A percentile compares a stretch with the other conserved stretches of the same genome.
These are phyloP conservation scores for Teratosphaeria viscida DNA, from an alignment of 2,329 filamentous ascomycete species.

Conservation along the genomic window DNA sequence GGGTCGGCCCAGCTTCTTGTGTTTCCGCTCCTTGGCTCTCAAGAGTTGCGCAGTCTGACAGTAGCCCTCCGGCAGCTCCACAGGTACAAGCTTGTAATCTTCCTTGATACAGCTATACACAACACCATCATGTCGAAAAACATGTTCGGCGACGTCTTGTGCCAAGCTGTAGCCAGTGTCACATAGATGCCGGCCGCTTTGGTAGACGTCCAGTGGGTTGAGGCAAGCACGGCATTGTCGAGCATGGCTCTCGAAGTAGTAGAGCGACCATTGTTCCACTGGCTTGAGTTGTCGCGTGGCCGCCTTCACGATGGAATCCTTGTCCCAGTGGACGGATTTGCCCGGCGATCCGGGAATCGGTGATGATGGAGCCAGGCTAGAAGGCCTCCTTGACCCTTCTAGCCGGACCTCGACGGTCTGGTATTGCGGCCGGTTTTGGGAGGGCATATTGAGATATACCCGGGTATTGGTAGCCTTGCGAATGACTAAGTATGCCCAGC, in stretches of 20 bases:
- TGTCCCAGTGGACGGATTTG: constrained; percentile 23
- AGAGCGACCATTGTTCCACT: constrained; percentile 36
- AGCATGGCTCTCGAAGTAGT: constrained; percentile 40
- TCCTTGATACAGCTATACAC: constrained; percentile 19
- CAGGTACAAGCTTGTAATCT: constrained; percentile 33
- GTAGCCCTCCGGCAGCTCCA: constrained; percentile 36
- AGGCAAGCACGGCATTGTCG: constrained; percentile 34
- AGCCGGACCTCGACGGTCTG: constrained; percentile 19
- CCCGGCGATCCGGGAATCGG: constrained; percentile 1
- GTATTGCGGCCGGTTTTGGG: constrained; percentile 7
- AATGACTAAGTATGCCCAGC: not conserved
- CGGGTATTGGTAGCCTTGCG: constrained; percentile 1
- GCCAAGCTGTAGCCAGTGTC: constrained; percentile 34
- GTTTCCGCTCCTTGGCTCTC: constrained; percentile 31
- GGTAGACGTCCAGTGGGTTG: constrained; percentile 34
- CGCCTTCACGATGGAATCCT: constrained; percentile 12
- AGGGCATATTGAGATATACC: constrained; percentile 4
- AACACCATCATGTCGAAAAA: constrained; percentile 29
- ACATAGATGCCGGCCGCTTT: constrained; percentile 31
- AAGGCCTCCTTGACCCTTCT: constrained; percentile 12
- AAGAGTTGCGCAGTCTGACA: constrained; percentile 30
- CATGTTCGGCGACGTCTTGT: constrained; percentile 33
- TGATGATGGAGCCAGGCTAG: constrained; percentile 12
- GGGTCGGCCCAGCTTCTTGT: constrained; percentile 24
- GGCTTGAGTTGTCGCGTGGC: constrained; percentile 32